Evolutionary conservation across 495 filamentous ascomycete genomes (phyloP), one percentile per base, ranked within the genome.

Genomic region (Hypoxylon rickii): DNA sequence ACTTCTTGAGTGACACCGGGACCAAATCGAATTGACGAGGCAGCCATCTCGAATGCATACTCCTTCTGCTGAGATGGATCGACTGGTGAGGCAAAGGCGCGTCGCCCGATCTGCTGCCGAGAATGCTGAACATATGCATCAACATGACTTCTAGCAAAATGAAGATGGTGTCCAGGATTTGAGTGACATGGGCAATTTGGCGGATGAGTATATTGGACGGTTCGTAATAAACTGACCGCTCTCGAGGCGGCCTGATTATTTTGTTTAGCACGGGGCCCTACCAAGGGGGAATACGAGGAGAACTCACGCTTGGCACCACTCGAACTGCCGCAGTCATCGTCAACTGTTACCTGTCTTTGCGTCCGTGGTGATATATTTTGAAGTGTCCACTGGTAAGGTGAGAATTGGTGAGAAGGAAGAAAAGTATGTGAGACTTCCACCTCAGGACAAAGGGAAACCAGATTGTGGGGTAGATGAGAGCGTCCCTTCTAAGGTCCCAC

Each of bases 31-130:
- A 98, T 96, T 36, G 85, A 89, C 0, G 90, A 94, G 3, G 94
- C 89, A 1, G 88, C 94, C 92, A 98, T 96, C 73, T 98, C 93
- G 66, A 98, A 98, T 29, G 94, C 94, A 75, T 97, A 97, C 65
- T 98, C 94, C 70, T 93, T 96, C 68, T 92, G 83, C 49, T 84
- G 82, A 2, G 85, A 75, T 3, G 72, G 68, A 61, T 92, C 88
- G 7, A 83, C 70, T 0, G 92, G 92, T 0, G 89, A 92, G 29
- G 90, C 90, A 58, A 78, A 82, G 37, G 70, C 66, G 31, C 79
- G 77, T 34, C 64, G 63, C 15, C 57, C 52, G 10, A 60, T 62
- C 49, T 16, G 66, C 31, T 69, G 66, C 10, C 89, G 74, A 29
- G 83, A 76, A 20, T 83, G 80, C 37, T 76, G 79, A 22, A 83